Evolutionary conservation across 1,284 basidiomycete species (phyloP), one percentile per base, ranked within the genome.

Genomic region (Bjerkandera adusta): DNA sequence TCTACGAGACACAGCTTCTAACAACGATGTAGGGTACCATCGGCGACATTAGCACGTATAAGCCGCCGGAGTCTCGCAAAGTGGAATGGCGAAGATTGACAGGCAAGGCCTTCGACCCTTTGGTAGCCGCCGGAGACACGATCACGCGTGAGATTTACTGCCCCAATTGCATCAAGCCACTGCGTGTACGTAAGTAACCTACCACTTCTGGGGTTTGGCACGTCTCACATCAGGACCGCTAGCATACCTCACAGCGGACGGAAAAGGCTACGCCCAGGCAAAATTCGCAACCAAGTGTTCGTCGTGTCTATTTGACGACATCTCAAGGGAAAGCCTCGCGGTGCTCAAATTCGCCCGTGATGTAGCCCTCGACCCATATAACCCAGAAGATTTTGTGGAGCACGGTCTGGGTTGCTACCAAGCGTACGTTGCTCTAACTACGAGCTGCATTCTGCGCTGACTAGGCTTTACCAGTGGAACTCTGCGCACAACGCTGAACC

Each of bases 331-430:
- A 22, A 38, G 29, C 21, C 40, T 56, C 2, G 50, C 44, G 3
- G 47, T 52, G 1, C 32, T 34, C 22, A 56, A 56, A 38, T 53
- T 54, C 30, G 47, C 45, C 8, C 39, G 33, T n/a, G 54, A 56
- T 37, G 13, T 54, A n/a, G 47, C 37, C 2, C 34, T 46, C 22
- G 36, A 54, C 37, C 50, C 32, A 33, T n/a, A 33, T n/a, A 43
- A 45, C 27, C 24, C 25, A 15, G 32, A 45, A 3, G 48, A 51
- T 24, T 26, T 29, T 13, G 15, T 41, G 16, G 39, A n/a, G 10
- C 42, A 45, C 27, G 47, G 44, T 11, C 30, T 43, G 4, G 43
- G 30, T n/a, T 43, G 47, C 22, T 51, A 48, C 26, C 43, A 49
- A 6, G 36, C 52, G 51, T 48, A 43, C 27, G 51, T 34, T 13